These are phyloP conservation scores for Fusarium cicatricum DNA, from an alignment of 2,329 filamentous ascomycete species.

Conservation along the genomic window DNA sequence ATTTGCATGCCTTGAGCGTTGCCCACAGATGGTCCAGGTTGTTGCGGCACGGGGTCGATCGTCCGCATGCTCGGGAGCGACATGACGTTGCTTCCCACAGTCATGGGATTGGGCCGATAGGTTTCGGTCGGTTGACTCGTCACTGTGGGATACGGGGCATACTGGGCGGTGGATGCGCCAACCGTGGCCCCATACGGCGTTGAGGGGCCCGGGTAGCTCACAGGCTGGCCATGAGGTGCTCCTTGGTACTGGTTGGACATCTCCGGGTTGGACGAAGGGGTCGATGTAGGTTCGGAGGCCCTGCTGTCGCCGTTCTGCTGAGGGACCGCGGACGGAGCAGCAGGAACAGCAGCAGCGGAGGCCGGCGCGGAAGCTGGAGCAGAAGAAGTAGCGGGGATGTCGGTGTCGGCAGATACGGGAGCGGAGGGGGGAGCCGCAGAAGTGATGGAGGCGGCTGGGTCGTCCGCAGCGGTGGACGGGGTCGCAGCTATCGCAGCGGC, in stretches of 20 bases:
- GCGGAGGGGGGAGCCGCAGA: slow-evolving; percentile 25
- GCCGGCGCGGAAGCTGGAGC: slow-evolving; percentile 26
- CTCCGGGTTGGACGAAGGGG: slow-evolving; percentile 35
- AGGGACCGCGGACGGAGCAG: slow-evolving; percentile 28
- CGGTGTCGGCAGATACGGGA: slow-evolving; percentile 20
- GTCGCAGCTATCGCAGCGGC: slow-evolving; percentile 27
- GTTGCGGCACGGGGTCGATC: slow-evolving; percentile 48
- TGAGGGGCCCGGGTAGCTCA: slow-evolving; percentile 42
- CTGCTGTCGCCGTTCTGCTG: slow-evolving; percentile 47
- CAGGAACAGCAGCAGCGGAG: slow-evolving; percentile 28
- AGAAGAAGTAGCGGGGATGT: slow-evolving; percentile 20
- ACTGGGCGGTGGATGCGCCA: slow-evolving; percentile 40
- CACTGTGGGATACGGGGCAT: slow-evolving; percentile 44
- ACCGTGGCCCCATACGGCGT: slow-evolving; percentile 36
- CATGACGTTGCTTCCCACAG: slow-evolving; percentile 44
- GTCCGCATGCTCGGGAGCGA: slow-evolving; percentile 53
- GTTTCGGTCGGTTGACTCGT: slow-evolving; percentile 41
- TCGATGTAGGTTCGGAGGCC: slow-evolving; percentile 40
- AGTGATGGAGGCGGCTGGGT: slow-evolving; percentile 30
- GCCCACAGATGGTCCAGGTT: slow-evolving; percentile 41
- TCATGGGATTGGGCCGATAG: slow-evolving; percentile 42
- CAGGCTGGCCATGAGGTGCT: slow-evolving; percentile 42
- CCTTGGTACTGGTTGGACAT: slow-evolving; percentile 48
- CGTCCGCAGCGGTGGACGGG: slow-evolving; percentile 24
- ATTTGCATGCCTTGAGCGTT: slow-evolving; percentile 50